Conservation (phyloP, 2,329 filamentous ascomycete species). For the Phialemoniopsis sp. region DNA sequence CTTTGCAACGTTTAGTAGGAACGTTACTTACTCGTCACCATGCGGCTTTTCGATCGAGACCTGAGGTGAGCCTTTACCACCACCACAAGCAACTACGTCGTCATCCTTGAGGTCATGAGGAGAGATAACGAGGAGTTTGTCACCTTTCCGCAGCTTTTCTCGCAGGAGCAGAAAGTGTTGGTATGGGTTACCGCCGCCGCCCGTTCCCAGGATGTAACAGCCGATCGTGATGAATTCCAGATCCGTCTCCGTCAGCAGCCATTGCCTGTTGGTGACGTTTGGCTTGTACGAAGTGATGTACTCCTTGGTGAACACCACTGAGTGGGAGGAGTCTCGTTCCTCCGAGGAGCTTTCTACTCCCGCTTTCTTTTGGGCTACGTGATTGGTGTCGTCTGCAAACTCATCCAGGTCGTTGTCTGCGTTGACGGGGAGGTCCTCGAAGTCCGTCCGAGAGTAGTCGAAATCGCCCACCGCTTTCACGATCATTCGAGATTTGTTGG, state of each 20-base stretch:
- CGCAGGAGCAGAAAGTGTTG: constrained; percentile 45
- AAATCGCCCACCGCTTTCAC: constrained; percentile 57
- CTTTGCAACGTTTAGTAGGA: no score
- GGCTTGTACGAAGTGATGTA: constrained; percentile 41
- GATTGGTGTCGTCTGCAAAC: no score
- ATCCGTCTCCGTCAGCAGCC: constrained; percentile 56
- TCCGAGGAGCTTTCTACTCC: constrained; percentile 12
- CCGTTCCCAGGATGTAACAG: constrained; percentile 58
- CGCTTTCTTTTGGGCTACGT: not conserved
- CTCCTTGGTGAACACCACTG: not conserved
- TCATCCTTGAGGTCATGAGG: constrained; percentile 44
- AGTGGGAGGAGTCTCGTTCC: not conserved
- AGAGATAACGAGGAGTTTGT: constrained; percentile 45
- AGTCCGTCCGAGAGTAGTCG: constrained; percentile 33
- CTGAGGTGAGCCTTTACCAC: constrained; percentile 55
- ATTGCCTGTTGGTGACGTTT: constrained; percentile 42
- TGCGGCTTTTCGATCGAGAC: constrained; percentile 57
- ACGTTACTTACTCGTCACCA: constrained; percentile 43
- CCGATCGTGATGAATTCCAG: constrained; percentile 52
- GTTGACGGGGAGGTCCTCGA: constrained; percentile 3
- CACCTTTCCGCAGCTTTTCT: constrained; percentile 44
- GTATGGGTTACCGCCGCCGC: constrained; percentile 54
- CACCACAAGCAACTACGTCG: constrained; percentile 50
- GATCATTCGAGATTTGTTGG: constrained; percentile 51
- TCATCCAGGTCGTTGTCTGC: constrained; percentile 1